Base-by-base conservation (phyloP, 441 rosid genomes). In the Pelargonium cotyledonis region DNA sequence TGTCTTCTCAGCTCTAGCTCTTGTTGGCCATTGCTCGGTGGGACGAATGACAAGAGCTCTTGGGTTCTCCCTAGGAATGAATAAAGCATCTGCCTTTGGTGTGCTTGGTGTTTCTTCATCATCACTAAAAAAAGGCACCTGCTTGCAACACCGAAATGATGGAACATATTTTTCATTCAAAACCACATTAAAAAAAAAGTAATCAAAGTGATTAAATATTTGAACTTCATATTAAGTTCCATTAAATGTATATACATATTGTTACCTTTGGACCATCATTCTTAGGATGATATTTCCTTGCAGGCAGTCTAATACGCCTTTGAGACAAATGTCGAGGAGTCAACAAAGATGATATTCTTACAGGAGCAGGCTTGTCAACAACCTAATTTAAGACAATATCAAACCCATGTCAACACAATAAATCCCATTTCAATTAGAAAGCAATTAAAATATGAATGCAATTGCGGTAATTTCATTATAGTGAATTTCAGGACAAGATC, bases 61-160 rank as follows among this genome's bases (percentile, higher is more conserved):
- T 23, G 97, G 99, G 71, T 95, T 92, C 79, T 95, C 97, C 85
- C 99, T 78, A 21, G 97, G 98, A 78, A 89, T 75, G 77, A 90
- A 86, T 69, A 88, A 80, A 14, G 97, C 96, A 81, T 92, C 98
- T 26, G 96, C 98, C 80, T 89, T 91, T 0, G 97, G 98, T 38
- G 95, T 85, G 76, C 87, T 86, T 35, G 90, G 84, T 66, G 90
- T 81, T 83, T 95, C 97, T 76, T 92, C 98, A 69, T 92, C 95
- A 53, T 83, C 86, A 69, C 82, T 78, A 73, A 95, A 92, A 80
- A 95, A 95, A 58, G 99, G 95, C 76, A 90, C 86, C 99, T 95
- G 88, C 72, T 74, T 41, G 67, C 70, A 79, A 35, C 58, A 75
- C 47, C 44, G 31, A 51, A 69, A 63, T 64, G 43, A 70, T 67